phyloP scores from a whole-genome alignment of 2,329 filamentous ascomycete genomes.

The Penicillium sp. region DNA sequence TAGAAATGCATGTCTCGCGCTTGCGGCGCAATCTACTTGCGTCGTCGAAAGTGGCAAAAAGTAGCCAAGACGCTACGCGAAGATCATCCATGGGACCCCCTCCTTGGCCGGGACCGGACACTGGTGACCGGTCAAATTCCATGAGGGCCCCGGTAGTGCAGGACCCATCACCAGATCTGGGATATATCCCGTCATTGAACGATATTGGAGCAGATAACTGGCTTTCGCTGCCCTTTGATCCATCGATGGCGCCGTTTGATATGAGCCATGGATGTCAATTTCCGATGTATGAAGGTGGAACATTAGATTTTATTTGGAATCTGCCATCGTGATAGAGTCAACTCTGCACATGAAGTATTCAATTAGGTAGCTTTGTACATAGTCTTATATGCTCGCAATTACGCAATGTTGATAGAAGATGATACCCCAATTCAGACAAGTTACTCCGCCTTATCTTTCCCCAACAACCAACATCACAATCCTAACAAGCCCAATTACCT shows the following conservation, averaged over 20 bases:
- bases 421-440: slow-evolving; percentile 17
- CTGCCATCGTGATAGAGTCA: slow-evolving; percentile 33
- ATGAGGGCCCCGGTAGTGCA: slow-evolving; percentile 25
- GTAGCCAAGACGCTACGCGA: slow-evolving; percentile 26
- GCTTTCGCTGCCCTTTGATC: slow-evolving; percentile 46
- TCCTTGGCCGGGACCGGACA: slow-evolving; percentile 28
- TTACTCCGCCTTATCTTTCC: slow-evolving; percentile 15
- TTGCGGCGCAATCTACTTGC: slow-evolving; percentile 41
- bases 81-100: slow-evolving; percentile 34
- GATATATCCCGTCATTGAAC: slow-evolving; percentile 32
- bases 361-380: background rate
- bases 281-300: slow-evolving; percentile 42
- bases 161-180: slow-evolving; percentile 28
- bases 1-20: slow-evolving; percentile 49
- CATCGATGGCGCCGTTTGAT: slow-evolving; percentile 47
- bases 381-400: background rate
- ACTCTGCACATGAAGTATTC: background rate
- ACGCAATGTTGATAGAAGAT: background rate
- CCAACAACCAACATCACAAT: slow-evolving; percentile 1
- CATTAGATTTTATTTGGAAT: slow-evolving; percentile 48
- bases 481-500: no score
- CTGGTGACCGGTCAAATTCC: slow-evolving; percentile 21
- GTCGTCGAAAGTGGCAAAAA: slow-evolving; percentile 33
- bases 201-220: slow-evolving; percentile 42
- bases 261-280: slow-evolving; percentile 40